Conservation (phyloP, 179 eudicot species). For the Beta macrorhiza region DNA sequence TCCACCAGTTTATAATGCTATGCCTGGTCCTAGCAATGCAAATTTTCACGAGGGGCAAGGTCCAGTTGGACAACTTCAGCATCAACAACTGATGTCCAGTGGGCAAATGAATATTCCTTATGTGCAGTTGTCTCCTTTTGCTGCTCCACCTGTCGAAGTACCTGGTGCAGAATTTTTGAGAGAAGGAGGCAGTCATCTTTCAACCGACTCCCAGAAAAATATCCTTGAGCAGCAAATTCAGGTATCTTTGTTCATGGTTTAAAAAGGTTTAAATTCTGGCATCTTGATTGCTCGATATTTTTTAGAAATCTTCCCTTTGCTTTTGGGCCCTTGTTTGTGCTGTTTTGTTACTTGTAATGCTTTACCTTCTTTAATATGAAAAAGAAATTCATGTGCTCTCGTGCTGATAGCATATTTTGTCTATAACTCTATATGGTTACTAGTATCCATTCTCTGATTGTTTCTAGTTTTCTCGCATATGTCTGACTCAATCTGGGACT, state of each 20-base stretch:
- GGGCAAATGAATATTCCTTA: conserved; percentile 38
- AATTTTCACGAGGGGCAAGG: conserved; percentile 33
- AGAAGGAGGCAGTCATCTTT: conserved; percentile 31
- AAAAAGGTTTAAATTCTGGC: background rate
- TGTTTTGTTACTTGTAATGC: background rate
- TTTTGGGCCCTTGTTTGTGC: background rate
- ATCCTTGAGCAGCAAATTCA: conserved; percentile 67
- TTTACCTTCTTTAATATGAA: background rate
- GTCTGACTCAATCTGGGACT: background rate
- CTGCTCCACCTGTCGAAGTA: conserved; percentile 37
- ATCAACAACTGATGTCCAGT: conserved; percentile 31
- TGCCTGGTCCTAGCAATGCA: conserved; percentile 31
- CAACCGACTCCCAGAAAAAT: conserved; percentile 48
- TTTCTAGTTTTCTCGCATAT: background rate
- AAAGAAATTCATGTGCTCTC: background rate
- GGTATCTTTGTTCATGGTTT: conserved; percentile 39
- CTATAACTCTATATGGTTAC: background rate
- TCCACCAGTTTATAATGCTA: conserved; percentile 43
- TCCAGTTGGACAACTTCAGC: conserved; percentile 41
- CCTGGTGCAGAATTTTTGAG: conserved; percentile 35
- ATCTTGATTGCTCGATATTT: background rate
- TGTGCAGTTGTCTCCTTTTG: conserved; percentile 42
- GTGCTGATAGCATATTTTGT: background rate
- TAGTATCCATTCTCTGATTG: background rate
- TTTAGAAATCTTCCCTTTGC: background rate